These are phyloP conservation scores for Naganishia antarctica DNA, from an alignment of 768 basidiomycete genomes.

Conservation along the genomic window DNA sequence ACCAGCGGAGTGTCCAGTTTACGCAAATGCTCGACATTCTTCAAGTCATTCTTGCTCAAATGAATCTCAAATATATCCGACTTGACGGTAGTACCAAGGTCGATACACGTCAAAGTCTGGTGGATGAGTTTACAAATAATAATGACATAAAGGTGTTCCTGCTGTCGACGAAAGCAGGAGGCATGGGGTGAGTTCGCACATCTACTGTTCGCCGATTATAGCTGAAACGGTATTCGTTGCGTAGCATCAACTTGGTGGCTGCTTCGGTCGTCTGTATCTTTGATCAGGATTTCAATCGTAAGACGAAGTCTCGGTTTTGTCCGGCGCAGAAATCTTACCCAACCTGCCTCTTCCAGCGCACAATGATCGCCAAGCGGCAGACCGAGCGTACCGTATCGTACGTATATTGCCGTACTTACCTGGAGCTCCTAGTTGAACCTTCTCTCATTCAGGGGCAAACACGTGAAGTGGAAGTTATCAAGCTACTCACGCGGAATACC, in stretches of 20 bases:
- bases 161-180: conserved; percentile 78
- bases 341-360: conserved; percentile 38
- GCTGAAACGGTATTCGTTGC: not conserved
- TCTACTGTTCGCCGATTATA: not conserved
- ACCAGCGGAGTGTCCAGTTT: conserved; percentile 57
- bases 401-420: conserved; percentile 13
- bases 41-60: conserved; percentile 69
- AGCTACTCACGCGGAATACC: conserved; percentile 81
- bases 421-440: not conserved
- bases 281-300: conserved; percentile 88
- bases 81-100: conserved; percentile 92
- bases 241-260: conserved; percentile 88
- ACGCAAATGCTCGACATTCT: conserved; percentile 93
- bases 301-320: not conserved
- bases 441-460: conserved; percentile 41
- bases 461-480: conserved; percentile 87
- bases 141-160: conserved; percentile 81
- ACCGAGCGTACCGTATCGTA: conserved; percentile 90
- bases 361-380: conserved; percentile 96
- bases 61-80: conserved; percentile 68
- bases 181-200: conserved; percentile 42
- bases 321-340: not conserved
- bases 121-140: conserved; percentile 92
- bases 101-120: conserved; percentile 83
- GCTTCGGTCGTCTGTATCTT: conserved; percentile 91